A percentile compares a stretch with the other conserved stretches of the same genome.
These are phyloP conservation scores for Cephaloascus fragrans DNA, from an alignment of 805 yeast species.

Conservation along the genomic window DNA sequence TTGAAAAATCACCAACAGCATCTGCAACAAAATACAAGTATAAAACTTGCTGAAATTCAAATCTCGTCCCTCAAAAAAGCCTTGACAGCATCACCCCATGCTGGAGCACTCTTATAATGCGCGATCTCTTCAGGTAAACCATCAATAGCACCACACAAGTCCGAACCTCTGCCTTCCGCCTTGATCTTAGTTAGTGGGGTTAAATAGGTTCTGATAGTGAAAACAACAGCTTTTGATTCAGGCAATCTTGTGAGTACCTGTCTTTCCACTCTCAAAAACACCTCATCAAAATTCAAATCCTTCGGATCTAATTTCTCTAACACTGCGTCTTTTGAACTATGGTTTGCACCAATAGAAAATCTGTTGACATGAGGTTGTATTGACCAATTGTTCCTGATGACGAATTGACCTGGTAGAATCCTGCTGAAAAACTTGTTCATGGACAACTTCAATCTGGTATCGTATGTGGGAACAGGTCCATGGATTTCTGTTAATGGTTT, in stretches of 20 bases:
- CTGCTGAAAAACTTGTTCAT: constrained; percentile 62
- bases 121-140: constrained; percentile 52
- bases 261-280: constrained; percentile 51
- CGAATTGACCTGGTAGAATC: constrained; percentile 41
- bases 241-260: constrained; percentile 49
- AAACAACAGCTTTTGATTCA: constrained; percentile 30
- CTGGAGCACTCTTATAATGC: constrained; percentile 50
- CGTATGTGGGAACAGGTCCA: constrained; percentile 64
- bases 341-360: constrained; percentile 36
- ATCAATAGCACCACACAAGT: constrained; percentile 52
- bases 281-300: constrained; percentile 31
- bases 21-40: too few species aligned
- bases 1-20: too few species aligned
- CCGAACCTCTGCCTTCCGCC: constrained; percentile 34
- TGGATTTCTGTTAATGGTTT: constrained; percentile 53
- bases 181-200: constrained; percentile 41
- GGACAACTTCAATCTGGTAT: constrained; percentile 40
- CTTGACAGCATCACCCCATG: constrained; percentile 63
- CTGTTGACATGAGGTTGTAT: constrained; percentile 49
- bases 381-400: constrained; percentile 63
- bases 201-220: constrained; percentile 47
- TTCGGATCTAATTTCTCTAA: constrained; percentile 22
- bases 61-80: constrained; percentile 25
- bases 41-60: too few species aligned
- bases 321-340: constrained; percentile 24